Evolutionary conservation across 148 eudicot species (phyloP).

Genomic region (Rhododendron griersonianum): DNA sequence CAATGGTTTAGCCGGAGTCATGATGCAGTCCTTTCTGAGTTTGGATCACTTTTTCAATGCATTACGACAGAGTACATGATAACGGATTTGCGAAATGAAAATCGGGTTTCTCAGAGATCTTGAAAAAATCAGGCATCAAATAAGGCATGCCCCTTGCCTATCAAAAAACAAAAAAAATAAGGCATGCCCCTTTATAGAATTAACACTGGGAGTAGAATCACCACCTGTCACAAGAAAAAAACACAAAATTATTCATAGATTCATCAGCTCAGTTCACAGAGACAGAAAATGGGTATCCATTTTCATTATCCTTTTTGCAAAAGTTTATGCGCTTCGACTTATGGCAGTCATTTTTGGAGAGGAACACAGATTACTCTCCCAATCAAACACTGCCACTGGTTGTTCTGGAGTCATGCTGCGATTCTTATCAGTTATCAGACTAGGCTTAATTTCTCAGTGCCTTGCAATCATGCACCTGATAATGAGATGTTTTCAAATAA

Average conservation of each 20-base stretch:
- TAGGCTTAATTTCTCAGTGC: conserved; percentile 5
- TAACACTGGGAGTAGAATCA: not conserved
- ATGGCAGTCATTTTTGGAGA: conserved; percentile 9
- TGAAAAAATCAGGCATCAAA: not conserved
- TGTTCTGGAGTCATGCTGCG: conserved; percentile 6
- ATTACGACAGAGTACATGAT: not conserved
- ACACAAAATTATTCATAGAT: not conserved
- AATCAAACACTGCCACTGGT: not conserved
- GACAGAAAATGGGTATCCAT: not conserved
- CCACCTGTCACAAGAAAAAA: not conserved
- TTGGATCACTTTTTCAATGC: conserved; percentile 8
- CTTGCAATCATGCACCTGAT: not conserved
- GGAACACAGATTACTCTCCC: not conserved
- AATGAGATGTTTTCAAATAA: not conserved
- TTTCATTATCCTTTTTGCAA: not conserved
- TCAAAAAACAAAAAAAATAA: not conserved
- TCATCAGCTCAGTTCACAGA: not conserved
- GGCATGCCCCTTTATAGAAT: not conserved
- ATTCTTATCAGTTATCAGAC: not conserved
- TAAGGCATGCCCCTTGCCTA: not conserved
- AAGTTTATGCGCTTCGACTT: not conserved
- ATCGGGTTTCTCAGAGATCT: not conserved
- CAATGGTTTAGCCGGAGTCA: conserved; percentile 12
- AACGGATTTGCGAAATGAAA: not conserved
- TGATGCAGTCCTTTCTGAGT: not conserved